phyloP scores from a whole-genome alignment of 208 protist species.

The Wallacemonas sp. region DNA sequence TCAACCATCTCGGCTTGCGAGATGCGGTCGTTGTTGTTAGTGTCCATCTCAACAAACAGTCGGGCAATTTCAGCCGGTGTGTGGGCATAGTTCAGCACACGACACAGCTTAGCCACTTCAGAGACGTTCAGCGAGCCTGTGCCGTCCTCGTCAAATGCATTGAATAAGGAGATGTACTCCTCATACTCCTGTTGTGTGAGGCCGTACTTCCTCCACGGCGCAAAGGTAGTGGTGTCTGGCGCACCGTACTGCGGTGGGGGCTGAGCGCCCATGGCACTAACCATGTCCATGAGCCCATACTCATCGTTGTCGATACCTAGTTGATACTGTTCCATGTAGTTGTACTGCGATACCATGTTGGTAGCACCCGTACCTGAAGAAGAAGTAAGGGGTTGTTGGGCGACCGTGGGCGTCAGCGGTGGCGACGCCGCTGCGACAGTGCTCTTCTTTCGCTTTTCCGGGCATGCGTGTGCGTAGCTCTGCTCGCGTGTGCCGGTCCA shows the following conservation, averaged over 20 bases:
- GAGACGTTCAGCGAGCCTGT: constrained; percentile 23
- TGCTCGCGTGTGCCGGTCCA: constrained; percentile 66
- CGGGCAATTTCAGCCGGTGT: constrained; percentile 23
- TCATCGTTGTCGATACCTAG: not conserved
- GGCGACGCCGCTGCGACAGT: not conserved
- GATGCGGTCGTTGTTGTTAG: constrained; percentile 24
- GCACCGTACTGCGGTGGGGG: too few relatives aligned
- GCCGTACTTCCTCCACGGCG: constrained; percentile 25
- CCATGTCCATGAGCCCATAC: not conserved
- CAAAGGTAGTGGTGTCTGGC: too few relatives aligned
- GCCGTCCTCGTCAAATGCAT: constrained; percentile 28
- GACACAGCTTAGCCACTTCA: constrained; percentile 23
- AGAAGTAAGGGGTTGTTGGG: not conserved
- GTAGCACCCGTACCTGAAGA: not conserved
- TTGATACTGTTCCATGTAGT: not conserved
- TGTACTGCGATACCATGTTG: not conserved
- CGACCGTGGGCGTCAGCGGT: not conserved
- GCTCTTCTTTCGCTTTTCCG: not conserved
- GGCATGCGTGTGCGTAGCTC: constrained; percentile 29
- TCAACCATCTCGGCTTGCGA: constrained; percentile 34
- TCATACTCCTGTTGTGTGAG: constrained; percentile 40
- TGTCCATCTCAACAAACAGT: constrained; percentile 46
- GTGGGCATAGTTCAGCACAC: constrained; percentile 44
- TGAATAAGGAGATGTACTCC: constrained; percentile 29
- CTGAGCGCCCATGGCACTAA: too few relatives aligned